Conservation (phyloP, 345 rosid genomes). For the Excoecaria agallocha region DNA sequence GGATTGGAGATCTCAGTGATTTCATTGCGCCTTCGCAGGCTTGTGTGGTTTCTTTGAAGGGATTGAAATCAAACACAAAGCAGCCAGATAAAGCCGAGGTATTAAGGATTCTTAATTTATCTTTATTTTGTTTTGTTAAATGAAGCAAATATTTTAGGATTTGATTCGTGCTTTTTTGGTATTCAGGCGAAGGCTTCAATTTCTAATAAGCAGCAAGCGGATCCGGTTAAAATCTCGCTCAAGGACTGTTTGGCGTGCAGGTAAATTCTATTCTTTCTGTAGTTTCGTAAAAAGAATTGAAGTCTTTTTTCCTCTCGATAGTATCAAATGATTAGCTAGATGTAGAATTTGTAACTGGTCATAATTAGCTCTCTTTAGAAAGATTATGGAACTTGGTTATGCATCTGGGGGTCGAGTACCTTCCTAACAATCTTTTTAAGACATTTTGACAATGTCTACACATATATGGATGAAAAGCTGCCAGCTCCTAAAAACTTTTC, state of each 20-base stretch:
- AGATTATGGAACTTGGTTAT: neutral
- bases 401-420: neutral
- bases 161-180: neutral
- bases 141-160: neutral
- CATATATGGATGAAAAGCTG: no score
- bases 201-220: slow-evolving; percentile 40
- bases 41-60: slow-evolving; percentile 71
- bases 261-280: slow-evolving; percentile 25
- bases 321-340: neutral
- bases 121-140: neutral
- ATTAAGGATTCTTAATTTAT: neutral
- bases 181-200: slow-evolving; percentile 46
- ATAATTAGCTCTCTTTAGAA: neutral
- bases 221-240: slow-evolving; percentile 86
- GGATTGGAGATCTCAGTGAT: slow-evolving; percentile 93
- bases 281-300: neutral
- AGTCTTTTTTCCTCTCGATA: neutral
- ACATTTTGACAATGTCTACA: neutral
- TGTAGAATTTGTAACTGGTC: neutral
- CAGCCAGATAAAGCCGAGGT: slow-evolving; percentile 61
- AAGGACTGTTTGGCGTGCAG: slow-evolving; percentile 99
- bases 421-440: neutral
- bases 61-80: slow-evolving; percentile 41
- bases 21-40: slow-evolving; percentile 92
- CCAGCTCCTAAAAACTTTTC: neutral